phyloP scores from a whole-genome alignment of 2,329 filamentous ascomycete species.

The Mycosphaerella arachidis region DNA sequence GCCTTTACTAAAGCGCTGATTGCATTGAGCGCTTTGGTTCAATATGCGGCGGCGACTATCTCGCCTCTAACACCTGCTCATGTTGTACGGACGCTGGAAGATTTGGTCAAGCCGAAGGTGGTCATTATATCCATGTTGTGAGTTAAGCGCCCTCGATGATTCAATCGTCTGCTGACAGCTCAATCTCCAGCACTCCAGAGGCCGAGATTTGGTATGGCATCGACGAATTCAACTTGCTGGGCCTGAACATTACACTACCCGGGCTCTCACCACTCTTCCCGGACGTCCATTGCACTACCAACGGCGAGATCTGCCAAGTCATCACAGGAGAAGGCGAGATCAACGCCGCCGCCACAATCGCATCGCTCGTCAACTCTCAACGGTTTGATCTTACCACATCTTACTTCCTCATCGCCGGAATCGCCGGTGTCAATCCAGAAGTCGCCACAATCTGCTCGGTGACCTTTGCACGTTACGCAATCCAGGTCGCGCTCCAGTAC shows the following conservation, averaged over 20 bases:
- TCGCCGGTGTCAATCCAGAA: slow-evolving; percentile 67
- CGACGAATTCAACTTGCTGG: slow-evolving; percentile 33
- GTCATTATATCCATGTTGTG: slow-evolving; percentile 60
- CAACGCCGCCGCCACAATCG: slow-evolving; percentile 66
- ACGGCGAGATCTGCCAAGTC: slow-evolving; percentile 62
- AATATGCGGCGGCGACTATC: slow-evolving; percentile 11
- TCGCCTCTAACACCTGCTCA: slow-evolving; percentile 3
- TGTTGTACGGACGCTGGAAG: slow-evolving; percentile 20
- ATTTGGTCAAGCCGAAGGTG: slow-evolving; percentile 52
- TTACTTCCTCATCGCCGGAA: slow-evolving; percentile 69
- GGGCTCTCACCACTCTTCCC: slow-evolving; percentile 31
- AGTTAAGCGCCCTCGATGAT: background rate
- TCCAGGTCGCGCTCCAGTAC: slow-evolving; percentile 72
- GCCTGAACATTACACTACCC: slow-evolving; percentile 33
- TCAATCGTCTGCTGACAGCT: too few relatives aligned
- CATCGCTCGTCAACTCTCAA: slow-evolving; percentile 57
- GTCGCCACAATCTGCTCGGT: slow-evolving; percentile 61
- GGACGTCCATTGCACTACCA: slow-evolving; percentile 56
- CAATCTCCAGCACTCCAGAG: slow-evolving; percentile 14
- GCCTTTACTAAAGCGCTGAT: background rate
- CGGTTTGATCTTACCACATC: slow-evolving; percentile 61
- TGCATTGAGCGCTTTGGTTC: slow-evolving; percentile 6
- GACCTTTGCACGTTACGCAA: slow-evolving; percentile 63
- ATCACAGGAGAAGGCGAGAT: slow-evolving; percentile 60
- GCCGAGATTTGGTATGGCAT: slow-evolving; percentile 47